Percentiles rank a stretch among this genome's conserved stretches.
Conservation (phyloP, 106 monocot genomes). For the Dactylorhiza incarnata region DNA sequence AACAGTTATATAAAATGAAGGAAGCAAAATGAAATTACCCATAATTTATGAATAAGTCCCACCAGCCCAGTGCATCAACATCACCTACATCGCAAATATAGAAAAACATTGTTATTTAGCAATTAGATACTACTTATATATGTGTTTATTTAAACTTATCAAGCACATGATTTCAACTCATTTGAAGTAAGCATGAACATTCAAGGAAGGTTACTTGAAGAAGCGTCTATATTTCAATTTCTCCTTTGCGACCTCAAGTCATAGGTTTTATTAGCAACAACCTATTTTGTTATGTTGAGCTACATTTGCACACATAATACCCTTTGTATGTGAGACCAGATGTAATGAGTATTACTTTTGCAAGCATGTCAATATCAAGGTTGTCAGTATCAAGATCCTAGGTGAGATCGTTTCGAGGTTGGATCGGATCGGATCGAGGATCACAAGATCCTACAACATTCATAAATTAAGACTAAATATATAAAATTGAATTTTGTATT, state of each 20-base stretch:
- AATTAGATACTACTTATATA: background rate
- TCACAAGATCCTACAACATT: too few relatives aligned
- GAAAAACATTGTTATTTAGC: background rate
- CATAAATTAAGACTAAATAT: too few relatives aligned
- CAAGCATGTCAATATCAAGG: too few relatives aligned
- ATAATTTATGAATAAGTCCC: slow-evolving; percentile 97
- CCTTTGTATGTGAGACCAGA: background rate
- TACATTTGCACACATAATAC: background rate
- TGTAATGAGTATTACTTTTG: background rate
- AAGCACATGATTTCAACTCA: background rate
- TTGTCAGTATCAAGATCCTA: too few relatives aligned
- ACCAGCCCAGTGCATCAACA: slow-evolving; percentile 89
- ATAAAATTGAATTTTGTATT: too few relatives aligned
- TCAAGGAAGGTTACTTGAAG: background rate
- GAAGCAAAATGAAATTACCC: slow-evolving; percentile 42
- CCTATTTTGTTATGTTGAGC: background rate
- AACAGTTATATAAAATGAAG: background rate
- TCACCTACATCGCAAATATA: slow-evolving; percentile 47
- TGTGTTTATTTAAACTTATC: background rate
- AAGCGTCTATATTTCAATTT: background rate
- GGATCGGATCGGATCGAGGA: too few relatives aligned
- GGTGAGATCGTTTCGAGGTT: too few relatives aligned
- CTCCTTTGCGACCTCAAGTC: background rate
- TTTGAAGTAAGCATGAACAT: background rate
- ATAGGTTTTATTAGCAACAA: background rate